A percentile compares a stretch with the other conserved stretches of the same genome.
Evolutionary conservation across 2,329 filamentous ascomycete species (phyloP).

Genomic region (Arthrobotrys megalospora): DNA sequence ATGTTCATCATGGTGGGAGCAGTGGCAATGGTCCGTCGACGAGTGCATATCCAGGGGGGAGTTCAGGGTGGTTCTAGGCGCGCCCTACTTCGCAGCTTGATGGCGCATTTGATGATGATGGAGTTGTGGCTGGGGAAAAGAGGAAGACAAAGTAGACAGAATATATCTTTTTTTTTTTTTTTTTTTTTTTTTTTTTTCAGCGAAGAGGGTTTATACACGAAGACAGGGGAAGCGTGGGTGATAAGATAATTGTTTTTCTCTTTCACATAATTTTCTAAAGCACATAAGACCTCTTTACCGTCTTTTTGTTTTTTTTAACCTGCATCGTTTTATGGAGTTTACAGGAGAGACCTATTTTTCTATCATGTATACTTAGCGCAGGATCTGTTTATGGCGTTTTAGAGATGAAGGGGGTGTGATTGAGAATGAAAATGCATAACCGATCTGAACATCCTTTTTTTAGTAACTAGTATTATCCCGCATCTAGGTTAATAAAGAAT

Average conservation of each 20-base stretch:
- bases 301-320: slow-evolving; percentile 28
- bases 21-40: background rate
- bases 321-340: slow-evolving; percentile 59
- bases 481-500: too few relatives aligned
- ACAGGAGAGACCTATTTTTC: slow-evolving; percentile 25
- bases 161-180: background rate
- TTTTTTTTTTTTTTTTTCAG: background rate
- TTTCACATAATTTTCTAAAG: slow-evolving; percentile 7
- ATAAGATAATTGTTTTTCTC: background rate
- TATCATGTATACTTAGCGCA: slow-evolving; percentile 52
- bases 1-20: slow-evolving; percentile 28
- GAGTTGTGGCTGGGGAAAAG: background rate
- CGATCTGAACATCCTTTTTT: background rate
- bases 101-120: slow-evolving; percentile 5
- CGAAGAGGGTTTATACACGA: too few relatives aligned
- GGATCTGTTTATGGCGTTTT: slow-evolving; percentile 46
- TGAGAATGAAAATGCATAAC: slow-evolving; percentile 20
- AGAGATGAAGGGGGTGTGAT: slow-evolving; percentile 1
- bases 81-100: slow-evolving; percentile 10
- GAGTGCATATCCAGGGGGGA: slow-evolving; percentile 24
- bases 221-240: background rate
- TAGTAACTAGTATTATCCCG: too few relatives aligned
- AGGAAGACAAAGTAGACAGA: slow-evolving; percentile 20
- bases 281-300: background rate
- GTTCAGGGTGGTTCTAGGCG: slow-evolving; percentile 55